phyloP scores from a whole-genome alignment of 768 basidiomycete genomes.

The Phlebiopsis flavidoalba region DNA sequence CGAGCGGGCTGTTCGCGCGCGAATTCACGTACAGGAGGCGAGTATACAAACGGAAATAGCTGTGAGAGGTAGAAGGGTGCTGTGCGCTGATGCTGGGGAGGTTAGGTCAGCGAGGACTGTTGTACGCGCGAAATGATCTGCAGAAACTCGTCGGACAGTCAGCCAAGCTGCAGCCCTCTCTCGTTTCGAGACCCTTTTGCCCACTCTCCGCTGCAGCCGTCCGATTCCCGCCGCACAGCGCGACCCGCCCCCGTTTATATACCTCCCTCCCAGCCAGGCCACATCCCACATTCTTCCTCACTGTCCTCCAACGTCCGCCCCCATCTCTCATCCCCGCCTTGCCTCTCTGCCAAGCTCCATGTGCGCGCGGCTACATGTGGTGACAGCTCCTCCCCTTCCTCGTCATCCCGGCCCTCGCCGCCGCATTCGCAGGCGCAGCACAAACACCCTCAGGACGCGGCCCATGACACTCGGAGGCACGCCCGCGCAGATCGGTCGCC shows the following conservation, averaged over 20 bases:
- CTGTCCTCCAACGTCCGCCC: slow-evolving; percentile 10
- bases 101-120: not conserved
- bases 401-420: slow-evolving; percentile 18
- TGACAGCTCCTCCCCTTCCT: slow-evolving; percentile 23
- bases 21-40: not conserved
- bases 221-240: slow-evolving; percentile 14
- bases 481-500: slow-evolving; percentile 3
- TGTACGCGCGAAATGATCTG: slow-evolving; percentile 1
- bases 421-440: slow-evolving; percentile 15
- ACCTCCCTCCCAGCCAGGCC: slow-evolving; percentile 3
- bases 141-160: not conserved
- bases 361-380: slow-evolving; percentile 20
- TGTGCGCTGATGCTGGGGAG: not conserved
- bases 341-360: slow-evolving; percentile 23
- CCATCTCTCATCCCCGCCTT: slow-evolving; percentile 15
- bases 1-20: not conserved
- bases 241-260: slow-evolving; percentile 6
- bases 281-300: slow-evolving; percentile 7
- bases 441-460: slow-evolving; percentile 14
- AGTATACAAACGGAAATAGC: not conserved
- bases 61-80: not conserved
- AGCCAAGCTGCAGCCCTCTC: not conserved
- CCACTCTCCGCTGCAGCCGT: not conserved
- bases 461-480: slow-evolving; percentile 18
- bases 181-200: slow-evolving; percentile 9